These are phyloP conservation scores for Pseudocercospora ulei DNA, from an alignment of 2,329 filamentous ascomycete species.

Conservation along the genomic window DNA sequence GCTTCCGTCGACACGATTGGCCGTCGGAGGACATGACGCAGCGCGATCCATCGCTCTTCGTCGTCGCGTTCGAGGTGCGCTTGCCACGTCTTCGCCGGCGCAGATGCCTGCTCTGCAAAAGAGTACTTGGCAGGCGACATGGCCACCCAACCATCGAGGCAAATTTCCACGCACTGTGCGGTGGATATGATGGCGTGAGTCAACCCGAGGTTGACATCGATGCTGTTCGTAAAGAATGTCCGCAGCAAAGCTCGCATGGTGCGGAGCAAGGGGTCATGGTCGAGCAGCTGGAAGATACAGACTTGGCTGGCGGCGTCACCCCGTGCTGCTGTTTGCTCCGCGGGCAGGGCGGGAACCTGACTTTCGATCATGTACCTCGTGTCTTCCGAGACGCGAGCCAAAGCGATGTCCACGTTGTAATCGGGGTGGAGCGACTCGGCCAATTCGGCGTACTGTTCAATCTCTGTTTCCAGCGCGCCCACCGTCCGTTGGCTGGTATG, in stretches of 20 bases:
- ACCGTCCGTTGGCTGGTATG: constrained; percentile 53
- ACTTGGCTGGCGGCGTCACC: constrained; percentile 3
- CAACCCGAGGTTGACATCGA: constrained; percentile 80
- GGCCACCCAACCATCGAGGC: constrained; percentile 82
- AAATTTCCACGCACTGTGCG: constrained; percentile 72
- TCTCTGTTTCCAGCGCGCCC: constrained; percentile 64
- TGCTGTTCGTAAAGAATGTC: constrained; percentile 77
- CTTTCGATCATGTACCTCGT: constrained; percentile 37
- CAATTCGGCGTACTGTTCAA: constrained; percentile 60
- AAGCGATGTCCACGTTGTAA: constrained; percentile 61
- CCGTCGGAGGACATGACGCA: constrained; percentile 31
- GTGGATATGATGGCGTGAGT: constrained; percentile 76
- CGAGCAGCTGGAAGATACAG: constrained; percentile 17
- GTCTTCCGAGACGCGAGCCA: constrained; percentile 62
- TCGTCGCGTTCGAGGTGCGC: constrained; percentile 34
- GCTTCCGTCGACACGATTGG: constrained; percentile 34
- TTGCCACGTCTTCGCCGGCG: constrained; percentile 33
- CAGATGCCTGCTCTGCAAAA: constrained; percentile 31
- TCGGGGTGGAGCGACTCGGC: constrained; percentile 60
- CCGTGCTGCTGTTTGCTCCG: constrained; percentile 3
- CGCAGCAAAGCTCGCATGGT: constrained; percentile 53
- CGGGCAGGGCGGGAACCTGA: constrained; percentile 21
- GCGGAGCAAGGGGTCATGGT: constrained; percentile 51
- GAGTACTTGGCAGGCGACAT: constrained; percentile 22
- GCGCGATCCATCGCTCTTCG: constrained; percentile 19